Percentiles rank a stretch among this genome's conserved stretches.
Evolutionary conservation across 2,329 filamentous ascomycete species (phyloP).

Genomic region (Diaporthe longicolla): DNA sequence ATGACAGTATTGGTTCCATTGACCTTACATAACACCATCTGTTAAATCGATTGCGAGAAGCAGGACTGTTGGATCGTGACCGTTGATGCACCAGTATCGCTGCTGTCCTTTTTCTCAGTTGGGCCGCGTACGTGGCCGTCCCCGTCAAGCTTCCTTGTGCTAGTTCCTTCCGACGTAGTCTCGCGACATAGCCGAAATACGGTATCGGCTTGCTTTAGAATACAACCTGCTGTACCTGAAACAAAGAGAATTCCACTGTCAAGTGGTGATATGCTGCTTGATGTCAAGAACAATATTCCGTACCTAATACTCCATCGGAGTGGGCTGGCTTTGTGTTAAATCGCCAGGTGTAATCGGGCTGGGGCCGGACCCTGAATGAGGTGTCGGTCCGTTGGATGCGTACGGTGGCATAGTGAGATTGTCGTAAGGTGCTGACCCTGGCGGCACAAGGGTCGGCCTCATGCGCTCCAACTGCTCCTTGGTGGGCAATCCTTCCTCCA

Average conservation of each 20-base stretch:
- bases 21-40: neutral
- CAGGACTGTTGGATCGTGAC: neutral
- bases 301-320: conserved; percentile 38
- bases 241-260: neutral
- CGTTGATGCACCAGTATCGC: neutral
- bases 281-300: neutral
- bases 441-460: conserved; percentile 11
- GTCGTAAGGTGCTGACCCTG: conserved; percentile 37
- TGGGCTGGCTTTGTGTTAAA: conserved; percentile 30
- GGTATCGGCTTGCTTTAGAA: neutral
- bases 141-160: neutral
- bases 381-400: conserved; percentile 31
- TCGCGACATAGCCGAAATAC: neutral
- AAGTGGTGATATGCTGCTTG: neutral
- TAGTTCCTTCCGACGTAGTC: too few relatives aligned
- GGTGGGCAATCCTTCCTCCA: conserved; percentile 60
- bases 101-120: neutral
- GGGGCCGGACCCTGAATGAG: conserved; percentile 20
- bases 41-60: neutral
- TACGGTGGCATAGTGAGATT: conserved; percentile 45
- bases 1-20: neutral
- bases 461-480: conserved; percentile 32
- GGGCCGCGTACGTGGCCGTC: neutral
- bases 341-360: conserved; percentile 40
- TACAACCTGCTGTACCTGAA: neutral